Evolutionary conservation across 495 filamentous ascomycete species (phyloP).

Genomic region (Hamigera avellanea): DNA sequence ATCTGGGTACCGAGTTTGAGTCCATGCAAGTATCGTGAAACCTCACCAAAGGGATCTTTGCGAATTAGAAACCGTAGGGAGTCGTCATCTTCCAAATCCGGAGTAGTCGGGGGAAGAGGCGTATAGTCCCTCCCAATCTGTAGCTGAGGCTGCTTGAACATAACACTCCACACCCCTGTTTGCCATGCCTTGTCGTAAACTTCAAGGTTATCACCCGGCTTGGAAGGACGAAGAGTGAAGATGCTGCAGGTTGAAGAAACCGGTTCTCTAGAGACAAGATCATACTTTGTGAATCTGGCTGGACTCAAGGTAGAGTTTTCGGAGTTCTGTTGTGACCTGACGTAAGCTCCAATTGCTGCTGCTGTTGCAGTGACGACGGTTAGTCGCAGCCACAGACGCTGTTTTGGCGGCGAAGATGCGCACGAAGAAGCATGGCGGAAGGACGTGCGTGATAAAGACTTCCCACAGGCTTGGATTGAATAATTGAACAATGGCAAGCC

Average conservation of each 20-base stretch:
- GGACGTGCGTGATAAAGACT: background rate
- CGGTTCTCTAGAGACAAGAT: conserved; percentile 49
- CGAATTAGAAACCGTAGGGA: conserved; percentile 45
- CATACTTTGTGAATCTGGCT: conserved; percentile 54
- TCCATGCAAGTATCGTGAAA: conserved; percentile 57
- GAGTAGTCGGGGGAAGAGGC: conserved; percentile 51
- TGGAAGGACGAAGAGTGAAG: conserved; percentile 51
- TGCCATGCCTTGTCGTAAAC: conserved; percentile 41
- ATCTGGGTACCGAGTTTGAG: conserved; percentile 49
- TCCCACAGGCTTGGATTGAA: conserved; percentile 4
- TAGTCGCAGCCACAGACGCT: conserved; percentile 24
- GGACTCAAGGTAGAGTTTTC: conserved; percentile 28
- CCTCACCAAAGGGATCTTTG: conserved; percentile 43
- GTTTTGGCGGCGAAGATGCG: conserved; percentile 15
- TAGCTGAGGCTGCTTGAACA: conserved; percentile 86
- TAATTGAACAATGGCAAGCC: conserved; percentile 7
- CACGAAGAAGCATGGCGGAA: background rate
- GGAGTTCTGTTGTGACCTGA: conserved; percentile 19
- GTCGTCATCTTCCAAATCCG: conserved; percentile 22
- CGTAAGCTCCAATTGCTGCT: conserved; percentile 25
- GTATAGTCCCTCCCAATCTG: conserved; percentile 87
- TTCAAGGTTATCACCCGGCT: conserved; percentile 22
- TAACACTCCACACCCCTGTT: conserved; percentile 69
- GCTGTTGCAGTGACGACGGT: conserved; percentile 22
- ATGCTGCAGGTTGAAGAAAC: conserved; percentile 69